phyloP scores from a whole-genome alignment of 1,284 basidiomycete genomes.

The Farysia itapuensis region DNA sequence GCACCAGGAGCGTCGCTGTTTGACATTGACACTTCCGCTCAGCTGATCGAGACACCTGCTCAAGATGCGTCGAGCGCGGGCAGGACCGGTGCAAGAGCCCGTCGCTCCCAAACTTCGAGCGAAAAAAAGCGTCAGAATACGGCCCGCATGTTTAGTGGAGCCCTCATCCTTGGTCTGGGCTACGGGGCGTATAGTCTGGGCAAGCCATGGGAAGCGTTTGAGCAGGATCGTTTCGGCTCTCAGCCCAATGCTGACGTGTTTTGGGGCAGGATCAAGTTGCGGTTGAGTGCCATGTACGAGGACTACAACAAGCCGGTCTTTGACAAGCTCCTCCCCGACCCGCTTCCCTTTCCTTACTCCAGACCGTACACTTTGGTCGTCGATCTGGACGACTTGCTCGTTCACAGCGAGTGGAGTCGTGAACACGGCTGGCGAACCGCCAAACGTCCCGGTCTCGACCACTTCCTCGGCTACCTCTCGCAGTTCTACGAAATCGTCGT shows the following conservation, averaged over 20 bases:
- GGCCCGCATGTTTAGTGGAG: conserved; percentile 33
- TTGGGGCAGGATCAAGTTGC: conserved; percentile 48
- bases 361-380: conserved; percentile 89
- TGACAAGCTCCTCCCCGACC: conserved; percentile 85
- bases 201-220: conserved; percentile 56
- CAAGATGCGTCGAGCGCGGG: conserved; percentile 12
- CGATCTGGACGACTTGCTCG: conserved; percentile 87
- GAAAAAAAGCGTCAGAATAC: conserved; percentile 56
- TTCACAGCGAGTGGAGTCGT: conserved; percentile 78
- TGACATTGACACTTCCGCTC: conserved; percentile 47
- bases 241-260: conserved; percentile 28
- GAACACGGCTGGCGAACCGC: conserved; percentile 63
- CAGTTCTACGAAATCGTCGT: conserved; percentile 98
- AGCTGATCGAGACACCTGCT: conserved; percentile 13
- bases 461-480: conserved; percentile 92
- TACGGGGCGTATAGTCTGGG: conserved; percentile 51
- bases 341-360: conserved; percentile 78
- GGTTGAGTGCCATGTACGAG: conserved; percentile 41
- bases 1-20: conserved; percentile 39
- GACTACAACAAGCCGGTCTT: conserved; percentile 69
- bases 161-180: conserved; percentile 33
- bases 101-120: conserved; percentile 56
- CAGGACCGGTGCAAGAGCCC: conserved; percentile 55
- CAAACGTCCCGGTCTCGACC: conserved; percentile 87
- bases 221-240: conserved; percentile 38